Evolutionary conservation across 768 basidiomycete genomes (phyloP).

Genomic region (Hirschioporus abietinus): DNA sequence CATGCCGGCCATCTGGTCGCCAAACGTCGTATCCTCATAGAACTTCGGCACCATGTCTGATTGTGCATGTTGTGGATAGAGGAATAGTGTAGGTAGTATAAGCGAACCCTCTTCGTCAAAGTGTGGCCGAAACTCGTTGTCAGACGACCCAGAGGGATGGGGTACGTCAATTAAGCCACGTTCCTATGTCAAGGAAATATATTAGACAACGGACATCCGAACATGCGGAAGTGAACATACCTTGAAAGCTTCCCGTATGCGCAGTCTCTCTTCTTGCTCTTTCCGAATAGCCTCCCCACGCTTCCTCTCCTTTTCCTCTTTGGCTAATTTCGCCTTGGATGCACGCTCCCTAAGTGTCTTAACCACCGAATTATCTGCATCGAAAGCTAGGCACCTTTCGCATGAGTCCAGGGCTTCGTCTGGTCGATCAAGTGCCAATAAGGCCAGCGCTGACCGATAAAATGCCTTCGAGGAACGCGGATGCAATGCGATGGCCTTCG

Average conservation of each 20-base stretch:
- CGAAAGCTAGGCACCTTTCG: slow-evolving; percentile 55
- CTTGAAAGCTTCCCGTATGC: slow-evolving; percentile 54
- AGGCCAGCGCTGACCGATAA: slow-evolving; percentile 78
- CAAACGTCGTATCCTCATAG: slow-evolving; percentile 79
- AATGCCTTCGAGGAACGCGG: slow-evolving; percentile 72
- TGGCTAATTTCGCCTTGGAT: slow-evolving; percentile 39
- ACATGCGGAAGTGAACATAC: slow-evolving; percentile 35
- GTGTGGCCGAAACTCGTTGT: slow-evolving; percentile 55
- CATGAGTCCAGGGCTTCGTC: slow-evolving; percentile 87
- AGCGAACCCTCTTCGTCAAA: slow-evolving; percentile 71
- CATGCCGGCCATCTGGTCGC: slow-evolving; percentile 71
- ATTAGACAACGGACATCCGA: slow-evolving; percentile 8
- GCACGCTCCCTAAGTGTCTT: slow-evolving; percentile 43
- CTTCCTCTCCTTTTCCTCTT: slow-evolving; percentile 47
- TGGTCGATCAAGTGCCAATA: slow-evolving; percentile 65
- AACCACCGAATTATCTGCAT: slow-evolving; percentile 52
- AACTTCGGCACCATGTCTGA: slow-evolving; percentile 89
- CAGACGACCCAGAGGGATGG: slow-evolving; percentile 43
- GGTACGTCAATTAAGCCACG: slow-evolving; percentile 61
- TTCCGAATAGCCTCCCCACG: slow-evolving; percentile 42
- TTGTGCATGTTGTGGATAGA: slow-evolving; percentile 86
- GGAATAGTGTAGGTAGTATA: slow-evolving; percentile 83
- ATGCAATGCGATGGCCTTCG: slow-evolving; percentile 60
- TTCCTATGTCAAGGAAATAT: slow-evolving; percentile 39
- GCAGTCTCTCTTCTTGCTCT: slow-evolving; percentile 47